Conservation (phyloP, 306 rosid species). For the Ammopiptanthus mongolicus region DNA sequence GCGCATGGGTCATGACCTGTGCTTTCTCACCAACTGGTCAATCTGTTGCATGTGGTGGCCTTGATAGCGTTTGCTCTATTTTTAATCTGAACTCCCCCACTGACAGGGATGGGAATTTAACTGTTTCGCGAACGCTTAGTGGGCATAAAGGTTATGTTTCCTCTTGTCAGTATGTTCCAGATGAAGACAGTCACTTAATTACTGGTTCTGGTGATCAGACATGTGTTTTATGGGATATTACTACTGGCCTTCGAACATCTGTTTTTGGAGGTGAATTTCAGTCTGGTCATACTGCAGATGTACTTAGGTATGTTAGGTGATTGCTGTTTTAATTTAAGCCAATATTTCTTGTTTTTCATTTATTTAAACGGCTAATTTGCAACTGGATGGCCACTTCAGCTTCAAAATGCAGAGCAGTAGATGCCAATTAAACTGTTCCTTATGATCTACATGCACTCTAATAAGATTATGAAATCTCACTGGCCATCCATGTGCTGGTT, state of each 20-base stretch:
- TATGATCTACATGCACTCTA: neutral
- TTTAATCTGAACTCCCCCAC: constrained; percentile 83
- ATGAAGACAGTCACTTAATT: constrained; percentile 82
- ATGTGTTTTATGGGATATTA: constrained; percentile 91
- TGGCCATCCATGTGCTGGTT: neutral
- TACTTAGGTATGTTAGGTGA: constrained; percentile 56
- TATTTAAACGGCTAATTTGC: neutral
- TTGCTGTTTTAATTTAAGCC: constrained; percentile 5
- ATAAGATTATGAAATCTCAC: neutral
- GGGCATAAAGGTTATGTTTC: constrained; percentile 98
- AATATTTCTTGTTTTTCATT: constrained; percentile 10
- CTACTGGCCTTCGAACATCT: constrained; percentile 90
- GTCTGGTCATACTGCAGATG: constrained; percentile 93
- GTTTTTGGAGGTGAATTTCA: constrained; percentile 99
- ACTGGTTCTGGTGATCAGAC: constrained; percentile 96
- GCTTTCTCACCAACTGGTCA: constrained; percentile 92
- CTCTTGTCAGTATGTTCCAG: constrained; percentile 92
- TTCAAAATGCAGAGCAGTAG: constrained; percentile 1
- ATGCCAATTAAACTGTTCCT: neutral
- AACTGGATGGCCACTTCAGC: neutral
- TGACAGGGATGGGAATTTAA: constrained; percentile 69
- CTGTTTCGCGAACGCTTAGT: constrained; percentile 67
- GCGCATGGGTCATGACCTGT: constrained; percentile 99
- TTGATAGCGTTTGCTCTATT: constrained; percentile 93
- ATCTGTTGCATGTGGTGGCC: constrained; percentile 96